Conservation (phyloP, 208 protist species). For the Phytomonas francai region DNA sequence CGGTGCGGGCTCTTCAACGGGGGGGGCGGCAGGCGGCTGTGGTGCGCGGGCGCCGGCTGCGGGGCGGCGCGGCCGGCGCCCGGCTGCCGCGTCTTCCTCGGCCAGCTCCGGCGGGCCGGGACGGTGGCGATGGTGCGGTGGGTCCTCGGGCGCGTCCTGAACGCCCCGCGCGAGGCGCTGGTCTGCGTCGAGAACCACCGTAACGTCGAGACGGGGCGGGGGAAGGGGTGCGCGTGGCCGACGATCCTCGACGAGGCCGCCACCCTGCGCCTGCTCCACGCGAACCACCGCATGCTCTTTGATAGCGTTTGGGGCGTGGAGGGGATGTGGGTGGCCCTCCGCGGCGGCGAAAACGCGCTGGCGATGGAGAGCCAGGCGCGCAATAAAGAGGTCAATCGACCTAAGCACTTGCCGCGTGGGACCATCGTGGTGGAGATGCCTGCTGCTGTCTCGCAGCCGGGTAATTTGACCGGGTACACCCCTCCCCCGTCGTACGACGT, state of each 20-base stretch:
- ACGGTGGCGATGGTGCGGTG: conserved; percentile 71
- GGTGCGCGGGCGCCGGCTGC: not conserved
- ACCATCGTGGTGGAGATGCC: conserved; percentile 56
- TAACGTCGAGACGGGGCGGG: conserved; percentile 36
- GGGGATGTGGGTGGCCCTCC: conserved; percentile 47
- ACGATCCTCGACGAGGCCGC: conserved; percentile 29
- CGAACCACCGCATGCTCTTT: conserved; percentile 66
- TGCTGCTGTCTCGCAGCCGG: not conserved
- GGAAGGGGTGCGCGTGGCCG: conserved; percentile 76
- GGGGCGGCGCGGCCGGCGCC: not conserved
- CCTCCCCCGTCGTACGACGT: not conserved
- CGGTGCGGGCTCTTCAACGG: conserved; percentile 20
- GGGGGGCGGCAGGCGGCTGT: conserved; percentile 2
- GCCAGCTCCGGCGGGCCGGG: conserved; percentile 64
- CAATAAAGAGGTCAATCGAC: conserved; percentile 15
- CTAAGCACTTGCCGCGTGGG: conserved; percentile 59
- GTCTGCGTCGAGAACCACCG: conserved; percentile 63
- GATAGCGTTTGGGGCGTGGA: conserved; percentile 46
- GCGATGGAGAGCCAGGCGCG: conserved; percentile 22
- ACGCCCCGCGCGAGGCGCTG: conserved; percentile 26
- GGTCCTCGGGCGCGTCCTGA: conserved; percentile 49
- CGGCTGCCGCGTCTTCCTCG: conserved; percentile 48
- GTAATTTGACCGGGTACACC: not conserved
- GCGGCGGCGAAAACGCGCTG: conserved; percentile 18
- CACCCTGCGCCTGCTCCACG: conserved; percentile 26